These are phyloP conservation scores for Seiridium cupressi DNA, from an alignment of 2,329 filamentous ascomycete genomes.

Conservation along the genomic window DNA sequence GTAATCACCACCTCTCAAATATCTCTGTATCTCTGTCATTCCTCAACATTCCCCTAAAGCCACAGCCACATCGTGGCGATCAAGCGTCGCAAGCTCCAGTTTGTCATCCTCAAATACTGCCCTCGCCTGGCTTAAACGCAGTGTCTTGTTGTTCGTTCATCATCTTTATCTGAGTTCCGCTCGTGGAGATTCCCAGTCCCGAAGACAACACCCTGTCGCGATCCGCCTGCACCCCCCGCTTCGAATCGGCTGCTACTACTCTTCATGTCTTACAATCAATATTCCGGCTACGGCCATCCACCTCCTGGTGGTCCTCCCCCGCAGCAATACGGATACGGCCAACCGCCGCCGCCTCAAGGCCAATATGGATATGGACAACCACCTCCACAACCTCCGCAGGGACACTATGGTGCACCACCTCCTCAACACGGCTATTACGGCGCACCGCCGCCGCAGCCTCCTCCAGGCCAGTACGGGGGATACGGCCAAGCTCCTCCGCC, in stretches of 20 bases:
- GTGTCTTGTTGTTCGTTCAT: too few species aligned
- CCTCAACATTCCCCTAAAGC: too few species aligned
- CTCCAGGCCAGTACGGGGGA: conserved; percentile 31
- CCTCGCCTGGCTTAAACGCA: too few species aligned
- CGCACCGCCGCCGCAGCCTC: conserved; percentile 31
- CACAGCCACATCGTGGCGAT: conserved; percentile 4
- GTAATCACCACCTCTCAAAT: neutral
- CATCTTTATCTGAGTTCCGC: too few species aligned
- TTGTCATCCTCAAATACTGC: neutral
- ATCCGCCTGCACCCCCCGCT: neutral
- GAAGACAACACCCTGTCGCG: neutral
- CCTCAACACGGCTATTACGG: conserved; percentile 29
- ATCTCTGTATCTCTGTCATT: neutral
- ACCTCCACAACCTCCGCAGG: conserved; percentile 31
- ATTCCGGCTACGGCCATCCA: conserved; percentile 11
- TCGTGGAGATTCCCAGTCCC: neutral
- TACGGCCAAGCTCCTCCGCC: conserved; percentile 22
- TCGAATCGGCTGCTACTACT: neutral
- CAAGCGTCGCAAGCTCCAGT: neutral
- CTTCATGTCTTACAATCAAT: conserved; percentile 12
- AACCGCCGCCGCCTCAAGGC: conserved; percentile 20
- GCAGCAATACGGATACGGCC: conserved; percentile 27
- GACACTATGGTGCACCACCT: conserved; percentile 30
- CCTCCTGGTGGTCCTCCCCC: conserved; percentile 16
- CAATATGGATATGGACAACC: conserved; percentile 20